Base-by-base conservation (phyloP, 257 asterid genomes). In the Forsythia viridissima region DNA sequence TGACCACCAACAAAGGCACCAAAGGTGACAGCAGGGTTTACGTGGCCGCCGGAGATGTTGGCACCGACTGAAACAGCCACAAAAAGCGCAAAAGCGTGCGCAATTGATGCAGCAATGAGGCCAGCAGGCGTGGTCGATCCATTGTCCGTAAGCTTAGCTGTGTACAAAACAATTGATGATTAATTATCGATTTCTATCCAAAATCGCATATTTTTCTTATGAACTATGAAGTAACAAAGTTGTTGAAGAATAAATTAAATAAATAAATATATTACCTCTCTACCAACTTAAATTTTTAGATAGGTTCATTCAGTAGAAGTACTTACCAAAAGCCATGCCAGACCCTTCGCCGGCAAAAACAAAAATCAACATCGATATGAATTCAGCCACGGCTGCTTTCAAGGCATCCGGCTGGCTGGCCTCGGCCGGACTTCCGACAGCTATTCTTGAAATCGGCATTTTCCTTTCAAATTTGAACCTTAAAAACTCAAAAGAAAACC, bases 1-100 rank as follows among this genome's bases (percentile, higher is more conserved):
- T 71, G 75, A 41, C 75, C 75, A 71, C 59, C 75, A 42, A 71
- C 18, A 43, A 42, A 71, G 59, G 75, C 75, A 15, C 75, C 55
- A 16, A 39, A 41, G 36, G 55, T 63, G 70, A 63, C 70, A 10
- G 70, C 70, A 63, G 70, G 70, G 39, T 63, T 63, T 30, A 63
- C 70, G 16, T 71, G 59, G 52, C 75, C 75, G 8, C 75, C 75
- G 37, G 75, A 71, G 8, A 71, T 71, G 57, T 71, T 71, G 13
- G 75, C 75, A 9, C 59, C 75, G 16, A 71, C 75, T 0, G 75
- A 18, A 71, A 71, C 75, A 0, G 75, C 75, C 6, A 71, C 75
- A 42, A 71, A 71, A 63, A 63, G 70, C 0, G 70, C 70, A 0
- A 63, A 63, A 63, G 70, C 70, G 1, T 63, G 70, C 0, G 59